Evolutionary conservation across 495 filamentous ascomycete genomes (phyloP).

Genomic region (Xylaria longipes): DNA sequence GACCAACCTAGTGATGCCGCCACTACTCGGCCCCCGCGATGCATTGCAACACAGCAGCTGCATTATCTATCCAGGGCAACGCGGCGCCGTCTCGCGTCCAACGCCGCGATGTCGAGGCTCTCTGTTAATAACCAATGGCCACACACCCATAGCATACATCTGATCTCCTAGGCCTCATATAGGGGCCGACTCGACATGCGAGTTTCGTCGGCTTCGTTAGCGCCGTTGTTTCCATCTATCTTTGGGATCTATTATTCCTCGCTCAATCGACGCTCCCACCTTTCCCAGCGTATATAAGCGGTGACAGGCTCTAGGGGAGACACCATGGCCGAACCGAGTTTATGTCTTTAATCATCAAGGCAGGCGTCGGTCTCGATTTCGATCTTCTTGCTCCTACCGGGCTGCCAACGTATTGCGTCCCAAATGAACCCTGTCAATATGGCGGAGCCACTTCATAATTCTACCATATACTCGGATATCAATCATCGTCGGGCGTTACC

Average conservation of each 20-base stretch:
- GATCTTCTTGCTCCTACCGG: background rate
- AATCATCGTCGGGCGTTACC: background rate
- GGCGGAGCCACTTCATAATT: background rate
- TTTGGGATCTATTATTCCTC: background rate
- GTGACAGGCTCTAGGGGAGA: background rate
- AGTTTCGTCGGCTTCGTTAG: background rate
- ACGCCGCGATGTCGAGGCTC: background rate
- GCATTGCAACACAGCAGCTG: background rate
- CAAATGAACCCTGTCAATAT: background rate
- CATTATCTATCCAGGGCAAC: background rate
- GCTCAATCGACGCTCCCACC: background rate
- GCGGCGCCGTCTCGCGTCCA: background rate
- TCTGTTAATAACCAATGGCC: conserved; percentile 1
- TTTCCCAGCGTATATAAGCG: background rate
- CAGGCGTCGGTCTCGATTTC: background rate
- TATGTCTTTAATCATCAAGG: background rate
- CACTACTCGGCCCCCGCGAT: conserved; percentile 1
- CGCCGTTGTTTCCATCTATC: background rate
- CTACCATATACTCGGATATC: conserved; percentile 1
- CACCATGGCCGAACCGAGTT: background rate
- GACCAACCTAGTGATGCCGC: background rate
- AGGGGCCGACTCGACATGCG: background rate
- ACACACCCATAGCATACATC: background rate
- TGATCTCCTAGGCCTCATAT: background rate
- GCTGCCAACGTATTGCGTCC: background rate